Evolutionary conservation across 2,329 filamentous ascomycete species (phyloP).

Genomic region (Pseudogymnoascus sp.): DNA sequence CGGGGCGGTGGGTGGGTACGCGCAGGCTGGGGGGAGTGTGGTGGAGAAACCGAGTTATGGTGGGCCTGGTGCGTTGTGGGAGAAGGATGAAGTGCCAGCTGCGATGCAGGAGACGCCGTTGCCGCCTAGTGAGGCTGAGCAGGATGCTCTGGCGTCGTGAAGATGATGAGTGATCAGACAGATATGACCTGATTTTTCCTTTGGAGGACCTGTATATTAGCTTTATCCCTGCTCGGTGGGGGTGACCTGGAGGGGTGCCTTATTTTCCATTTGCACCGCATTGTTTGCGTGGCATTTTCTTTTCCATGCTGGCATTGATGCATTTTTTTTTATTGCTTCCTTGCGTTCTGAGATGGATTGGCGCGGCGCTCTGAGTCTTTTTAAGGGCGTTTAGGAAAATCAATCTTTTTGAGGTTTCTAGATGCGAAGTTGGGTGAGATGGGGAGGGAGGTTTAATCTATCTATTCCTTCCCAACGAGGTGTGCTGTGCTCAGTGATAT

Average conservation of each 20-base stretch:
- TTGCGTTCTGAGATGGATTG: not conserved
- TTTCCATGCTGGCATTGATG: not conserved
- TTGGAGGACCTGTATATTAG: not conserved
- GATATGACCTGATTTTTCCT: not conserved
- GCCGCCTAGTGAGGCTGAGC: slow-evolving; percentile 25
- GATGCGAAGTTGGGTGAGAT: not conserved
- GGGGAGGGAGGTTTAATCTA: not conserved
- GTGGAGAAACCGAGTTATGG: slow-evolving; percentile 2
- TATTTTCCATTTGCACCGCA: not conserved
- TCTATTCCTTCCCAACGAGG: not conserved
- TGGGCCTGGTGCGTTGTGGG: slow-evolving; percentile 34
- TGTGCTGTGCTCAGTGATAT: not conserved
- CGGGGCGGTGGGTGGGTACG: too few species aligned
- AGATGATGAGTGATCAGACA: not conserved
- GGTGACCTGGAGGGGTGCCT: not conserved
- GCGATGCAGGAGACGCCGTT: slow-evolving; percentile 30
- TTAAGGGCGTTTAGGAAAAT: not conserved
- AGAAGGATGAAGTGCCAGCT: slow-evolving; percentile 39
- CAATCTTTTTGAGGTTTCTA: not conserved
- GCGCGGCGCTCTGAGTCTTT: not conserved
- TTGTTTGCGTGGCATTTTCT: slow-evolving; percentile 1
- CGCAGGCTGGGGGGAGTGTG: too few species aligned
- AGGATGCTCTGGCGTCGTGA: slow-evolving; percentile 19
- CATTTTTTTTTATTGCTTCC: not conserved
- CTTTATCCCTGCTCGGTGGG: not conserved